A percentile compares a stretch with the other conserved stretches of the same genome.
Conservation (phyloP, 148 eudicot genomes). For the Fagopyrum homotropicum region DNA sequence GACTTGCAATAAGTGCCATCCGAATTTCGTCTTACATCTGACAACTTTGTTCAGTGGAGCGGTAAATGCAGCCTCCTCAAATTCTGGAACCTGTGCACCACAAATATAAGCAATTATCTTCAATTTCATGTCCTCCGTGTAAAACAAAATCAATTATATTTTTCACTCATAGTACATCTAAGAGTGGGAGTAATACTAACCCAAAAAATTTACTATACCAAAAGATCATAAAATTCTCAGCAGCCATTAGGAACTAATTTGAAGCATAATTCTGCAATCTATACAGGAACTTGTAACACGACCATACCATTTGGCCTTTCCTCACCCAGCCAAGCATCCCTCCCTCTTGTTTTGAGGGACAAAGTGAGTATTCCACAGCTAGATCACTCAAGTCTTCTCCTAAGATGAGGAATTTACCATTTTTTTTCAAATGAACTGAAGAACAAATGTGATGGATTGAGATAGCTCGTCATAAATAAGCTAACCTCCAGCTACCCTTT, state of each 20-base stretch:
- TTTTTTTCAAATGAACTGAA: not conserved
- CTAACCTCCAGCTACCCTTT: slow-evolving; percentile 62
- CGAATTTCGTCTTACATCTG: slow-evolving; percentile 82
- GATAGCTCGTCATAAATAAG: not conserved
- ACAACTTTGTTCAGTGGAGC: slow-evolving; percentile 68
- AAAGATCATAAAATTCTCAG: not conserved
- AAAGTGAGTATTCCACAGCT: slow-evolving; percentile 73
- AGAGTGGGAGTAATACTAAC: not conserved
- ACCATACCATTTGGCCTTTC: slow-evolving; percentile 92
- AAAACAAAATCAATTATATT: not conserved
- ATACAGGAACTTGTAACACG: slow-evolving; percentile 1
- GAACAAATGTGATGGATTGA: slow-evolving; percentile 10
- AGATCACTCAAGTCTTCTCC: slow-evolving; percentile 93
- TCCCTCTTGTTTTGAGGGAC: slow-evolving; percentile 91
- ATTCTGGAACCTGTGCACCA: slow-evolving; percentile 65
- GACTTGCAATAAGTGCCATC: slow-evolving; percentile 96
- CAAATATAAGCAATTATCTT: not conserved
- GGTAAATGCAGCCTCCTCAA: slow-evolving; percentile 92
- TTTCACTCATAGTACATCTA: not conserved
- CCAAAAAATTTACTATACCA: not conserved
- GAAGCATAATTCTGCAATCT: not conserved
- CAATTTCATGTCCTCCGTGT: not conserved
- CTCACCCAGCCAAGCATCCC: slow-evolving; percentile 99
- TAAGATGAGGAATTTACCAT: slow-evolving; percentile 17
- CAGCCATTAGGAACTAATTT: not conserved